Percentiles rank a stretch among this genome's conserved stretches.
Conservation (phyloP, 352 stramenopile species). For the Globisporangium polare region DNA sequence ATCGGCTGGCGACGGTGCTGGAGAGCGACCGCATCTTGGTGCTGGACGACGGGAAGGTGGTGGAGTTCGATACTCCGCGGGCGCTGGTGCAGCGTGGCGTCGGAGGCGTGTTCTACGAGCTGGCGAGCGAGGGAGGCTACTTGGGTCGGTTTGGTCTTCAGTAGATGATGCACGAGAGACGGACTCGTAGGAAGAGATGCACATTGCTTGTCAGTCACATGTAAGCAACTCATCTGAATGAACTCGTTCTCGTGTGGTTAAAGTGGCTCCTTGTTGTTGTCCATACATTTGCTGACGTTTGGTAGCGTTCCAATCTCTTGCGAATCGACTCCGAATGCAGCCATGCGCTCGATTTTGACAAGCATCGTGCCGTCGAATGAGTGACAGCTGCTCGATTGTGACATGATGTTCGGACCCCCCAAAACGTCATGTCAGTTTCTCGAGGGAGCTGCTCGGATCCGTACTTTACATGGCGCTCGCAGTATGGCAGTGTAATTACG, state of each 20-base stretch:
- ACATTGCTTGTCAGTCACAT: too few relatives aligned
- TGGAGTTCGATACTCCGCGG: constrained; percentile 82
- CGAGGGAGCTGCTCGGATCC: not conserved
- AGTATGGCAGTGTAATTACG: not conserved
- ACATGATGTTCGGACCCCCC: not conserved
- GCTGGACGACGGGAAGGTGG: constrained; percentile 76
- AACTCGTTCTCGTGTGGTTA: not conserved
- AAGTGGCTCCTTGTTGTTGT: not conserved
- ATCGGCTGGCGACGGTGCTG: constrained; percentile 92
- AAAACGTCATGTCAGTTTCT: not conserved
- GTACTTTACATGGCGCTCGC: not conserved
- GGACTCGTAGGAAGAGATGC: not conserved
- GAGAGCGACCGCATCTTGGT: constrained; percentile 89
- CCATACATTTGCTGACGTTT: not conserved
- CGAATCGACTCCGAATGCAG: not conserved
- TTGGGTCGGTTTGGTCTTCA: constrained; percentile 10
- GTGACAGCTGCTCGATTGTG: not conserved
- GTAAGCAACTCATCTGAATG: not conserved
- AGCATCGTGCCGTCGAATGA: not conserved
- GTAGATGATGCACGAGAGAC: not conserved
- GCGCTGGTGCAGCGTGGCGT: constrained; percentile 8
- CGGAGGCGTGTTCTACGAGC: constrained; percentile 20
- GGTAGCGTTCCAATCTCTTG: not conserved
- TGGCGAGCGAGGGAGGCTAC: constrained; percentile 27
- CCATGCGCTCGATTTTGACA: not conserved